Conservation (phyloP, 179 eudicot species). For the Patellifolia procumbens region DNA sequence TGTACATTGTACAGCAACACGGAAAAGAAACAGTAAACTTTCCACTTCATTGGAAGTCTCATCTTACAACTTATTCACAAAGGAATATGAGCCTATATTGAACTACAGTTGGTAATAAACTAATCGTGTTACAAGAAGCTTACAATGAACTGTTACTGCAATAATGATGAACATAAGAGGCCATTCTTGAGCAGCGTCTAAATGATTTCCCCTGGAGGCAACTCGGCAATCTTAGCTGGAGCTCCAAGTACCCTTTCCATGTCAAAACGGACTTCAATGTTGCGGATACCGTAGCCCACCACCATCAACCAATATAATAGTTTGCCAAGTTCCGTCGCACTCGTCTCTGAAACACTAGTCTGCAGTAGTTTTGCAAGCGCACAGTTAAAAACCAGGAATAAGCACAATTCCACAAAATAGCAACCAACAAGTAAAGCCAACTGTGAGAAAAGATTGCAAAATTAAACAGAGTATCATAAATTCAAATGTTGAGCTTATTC, state of each 20-base stretch:
- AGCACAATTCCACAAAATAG: background rate
- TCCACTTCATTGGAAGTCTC: constrained; percentile 11
- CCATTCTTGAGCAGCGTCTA: constrained; percentile 17
- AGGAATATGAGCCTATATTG: constrained; percentile 8
- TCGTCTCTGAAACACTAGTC: constrained; percentile 78
- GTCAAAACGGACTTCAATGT: constrained; percentile 90
- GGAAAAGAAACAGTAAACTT: background rate
- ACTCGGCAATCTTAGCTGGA: constrained; percentile 68
- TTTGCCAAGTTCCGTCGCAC: constrained; percentile 81
- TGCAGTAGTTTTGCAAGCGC: constrained; percentile 32
- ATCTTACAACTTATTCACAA: constrained; percentile 13
- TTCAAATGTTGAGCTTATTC: background rate
- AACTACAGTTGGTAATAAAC: background rate
- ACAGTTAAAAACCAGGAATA: background rate
- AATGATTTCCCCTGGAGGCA: constrained; percentile 76
- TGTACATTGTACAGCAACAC: background rate
- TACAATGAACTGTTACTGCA: background rate
- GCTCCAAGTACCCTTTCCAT: constrained; percentile 84
- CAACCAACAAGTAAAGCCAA: background rate
- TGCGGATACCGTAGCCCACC: constrained; percentile 84
- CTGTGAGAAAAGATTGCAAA: too few relatives aligned
- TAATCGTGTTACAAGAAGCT: constrained; percentile 16
- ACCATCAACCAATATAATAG: constrained; percentile 90
- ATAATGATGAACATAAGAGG: background rate
- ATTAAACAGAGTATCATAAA: too few relatives aligned